Evolutionary conservation across 1,139 yeast species (phyloP).

Genomic region (Ogataea hybrid): DNA sequence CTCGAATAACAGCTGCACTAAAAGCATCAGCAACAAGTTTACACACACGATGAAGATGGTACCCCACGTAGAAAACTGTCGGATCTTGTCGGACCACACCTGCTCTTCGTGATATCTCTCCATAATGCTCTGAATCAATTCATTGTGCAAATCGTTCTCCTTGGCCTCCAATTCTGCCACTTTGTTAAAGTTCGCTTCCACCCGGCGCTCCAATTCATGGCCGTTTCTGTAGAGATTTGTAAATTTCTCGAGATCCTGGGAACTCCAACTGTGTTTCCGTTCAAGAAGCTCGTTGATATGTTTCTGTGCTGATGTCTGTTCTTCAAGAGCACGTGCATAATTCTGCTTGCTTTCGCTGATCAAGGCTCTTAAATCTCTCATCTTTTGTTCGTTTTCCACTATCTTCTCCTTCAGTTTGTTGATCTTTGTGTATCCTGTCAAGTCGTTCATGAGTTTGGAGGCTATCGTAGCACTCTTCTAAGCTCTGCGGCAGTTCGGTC

Average conservation of each 20-base stretch:
- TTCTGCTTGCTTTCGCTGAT: conserved; percentile 50
- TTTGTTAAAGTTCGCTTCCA: conserved; percentile 47
- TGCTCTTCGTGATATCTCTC: conserved; percentile 96
- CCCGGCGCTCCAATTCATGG: conserved; percentile 68
- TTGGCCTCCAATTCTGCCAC: conserved; percentile 57
- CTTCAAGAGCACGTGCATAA: conserved; percentile 63
- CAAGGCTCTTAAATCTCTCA: conserved; percentile 47
- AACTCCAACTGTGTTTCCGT: conserved; percentile 78
- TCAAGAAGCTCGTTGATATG: conserved; percentile 88
- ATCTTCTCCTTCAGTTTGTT: conserved; percentile 64
- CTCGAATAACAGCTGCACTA: conserved; percentile 85
- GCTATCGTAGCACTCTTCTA: conserved; percentile 66
- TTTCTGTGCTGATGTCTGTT: conserved; percentile 70
- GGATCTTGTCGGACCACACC: conserved; percentile 94
- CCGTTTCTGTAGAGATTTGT: conserved; percentile 80
- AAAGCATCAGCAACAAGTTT: conserved; percentile 70
- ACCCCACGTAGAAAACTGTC: conserved; percentile 96
- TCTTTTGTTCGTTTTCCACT: conserved; percentile 40
- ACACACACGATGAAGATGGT: conserved; percentile 89
- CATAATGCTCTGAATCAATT: conserved; percentile 72
- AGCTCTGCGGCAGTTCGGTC: conserved; percentile 58
- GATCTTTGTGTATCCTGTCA: conserved; percentile 87
- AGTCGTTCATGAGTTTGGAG: conserved; percentile 76
- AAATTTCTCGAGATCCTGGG: conserved; percentile 77
- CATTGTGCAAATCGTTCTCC: conserved; percentile 70